Evolutionary conservation across 75 land plant species (phyloP), one percentile per base, ranked within the genome.

Genomic region (Larix kaempferi): DNA sequence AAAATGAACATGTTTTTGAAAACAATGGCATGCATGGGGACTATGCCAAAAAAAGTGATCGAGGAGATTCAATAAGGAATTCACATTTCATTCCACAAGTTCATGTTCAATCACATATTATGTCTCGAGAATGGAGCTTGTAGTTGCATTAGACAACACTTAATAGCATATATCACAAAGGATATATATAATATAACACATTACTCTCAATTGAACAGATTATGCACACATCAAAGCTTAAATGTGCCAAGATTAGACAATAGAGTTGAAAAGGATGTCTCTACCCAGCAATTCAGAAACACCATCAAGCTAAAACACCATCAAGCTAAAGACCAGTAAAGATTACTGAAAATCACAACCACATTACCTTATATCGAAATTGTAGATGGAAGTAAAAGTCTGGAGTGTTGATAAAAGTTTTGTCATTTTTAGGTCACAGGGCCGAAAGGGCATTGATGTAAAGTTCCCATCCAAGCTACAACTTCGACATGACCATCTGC

Each of bases 361-460:
- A 29, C 33, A 1, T 29, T 29, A 29, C 33, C 33, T 29, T 29
- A 29, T 37, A 35, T 92, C 88, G 78, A 95, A 89, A 35, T 82
- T 83, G 77, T 89, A 93, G 17, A 74, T 78, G 76, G 92, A 93
- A 74, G 76, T 81, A 71, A 88, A 91, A 10, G 78, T 77, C 54
- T 89, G 95, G 59, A 95, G 75, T 29, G 81, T 83, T 29, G 84
- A 59, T 66, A 95, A 76, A 54, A 91, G 67, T 83, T 86, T 88
- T 81, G 88, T 89, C 82, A 84, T 78, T 82, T 93, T 95, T 78
- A 94, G 90, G 79, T 95, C 98, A 80, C 98, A 95, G 14, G 98
- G 98, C 22, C 86, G 83, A 22, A 92, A 73, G 25, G 83, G 83
- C 71, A 76, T 89, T 57, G 91, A 78, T 39, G 89, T 74, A 78